Base-by-base conservation (phyloP, 306 rosid species). In the Cercis canadensis region DNA sequence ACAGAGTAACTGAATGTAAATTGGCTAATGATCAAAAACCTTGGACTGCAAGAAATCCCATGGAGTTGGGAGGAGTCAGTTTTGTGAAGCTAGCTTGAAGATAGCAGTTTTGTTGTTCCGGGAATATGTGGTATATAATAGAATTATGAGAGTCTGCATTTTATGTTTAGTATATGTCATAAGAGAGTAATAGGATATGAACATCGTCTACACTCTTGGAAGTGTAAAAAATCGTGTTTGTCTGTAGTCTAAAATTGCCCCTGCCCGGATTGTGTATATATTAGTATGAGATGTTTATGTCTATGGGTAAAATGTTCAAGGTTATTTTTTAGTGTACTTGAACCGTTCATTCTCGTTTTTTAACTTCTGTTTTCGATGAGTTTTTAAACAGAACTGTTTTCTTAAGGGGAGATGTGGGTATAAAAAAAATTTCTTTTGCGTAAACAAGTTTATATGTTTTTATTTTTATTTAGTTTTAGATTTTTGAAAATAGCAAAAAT, bases 51-150 rank as follows among this genome's bases (percentile, higher is more conserved):
- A 60, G 65, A 51, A 34, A 73, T 57, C 55, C 52, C 40, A 81
- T 52, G 79, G 75, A 45, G 59, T 67, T 76, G 59, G 75, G 72
- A 77, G 52, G 74, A 76, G 39, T 73, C 67, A 73, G 72, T 75
- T 65, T 81, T n/a, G n/a, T n/a, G n/a, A n/a, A n/a, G n/a, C n/a
- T n/a, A n/a, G n/a, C n/a, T n/a, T n/a, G n/a, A n/a, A n/a, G n/a
- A n/a, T n/a, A n/a, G 37, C 18, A 59, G 59, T 50, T 86, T 72
- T 73, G 76, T 43, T 70, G 49, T 47, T 41, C 45, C 49, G 43
- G 71, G 60, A 62, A 18, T 17, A 15, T 55, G 67, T 55, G 37
- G 39, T 49, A 62, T 67, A 59, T 31, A 44, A 51, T 61, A 44
- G 73, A n/a, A 1, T 4, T 6, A 61, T 65, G 16, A 9, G 45